phyloP scores from a whole-genome alignment of 371 early-diverging fungal species.

The Apophysomyces ossiformis region DNA sequence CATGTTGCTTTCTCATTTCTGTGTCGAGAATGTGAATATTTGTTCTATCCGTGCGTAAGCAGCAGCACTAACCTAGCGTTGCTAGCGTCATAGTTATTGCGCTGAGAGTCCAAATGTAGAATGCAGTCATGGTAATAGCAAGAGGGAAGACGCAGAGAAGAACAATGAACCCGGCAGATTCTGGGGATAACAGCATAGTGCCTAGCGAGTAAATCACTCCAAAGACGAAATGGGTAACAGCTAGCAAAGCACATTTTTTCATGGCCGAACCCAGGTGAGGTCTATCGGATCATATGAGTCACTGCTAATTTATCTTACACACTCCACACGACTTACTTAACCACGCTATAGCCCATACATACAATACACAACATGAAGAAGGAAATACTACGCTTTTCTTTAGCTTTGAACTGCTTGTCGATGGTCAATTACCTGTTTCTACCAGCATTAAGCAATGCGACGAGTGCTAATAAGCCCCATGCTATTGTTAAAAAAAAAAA shows the following conservation, averaged over 20 bases:
- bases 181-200: slow-evolving; percentile 76
- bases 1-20: slow-evolving; percentile 80
- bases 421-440: slow-evolving; percentile 64
- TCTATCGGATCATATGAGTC: slow-evolving; percentile 35
- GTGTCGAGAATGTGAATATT: slow-evolving; percentile 19
- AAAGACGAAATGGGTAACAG: slow-evolving; percentile 83
- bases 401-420: neutral
- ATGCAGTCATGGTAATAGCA: slow-evolving; percentile 87
- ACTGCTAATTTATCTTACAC: neutral
- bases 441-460: slow-evolving; percentile 86
- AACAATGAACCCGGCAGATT: slow-evolving; percentile 72
- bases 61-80: slow-evolving; percentile 26
- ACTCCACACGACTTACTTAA: slow-evolving; percentile 60
- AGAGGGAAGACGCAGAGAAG: slow-evolving; percentile 88
- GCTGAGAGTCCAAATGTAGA: slow-evolving; percentile 88
- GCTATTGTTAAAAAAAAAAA: slow-evolving; percentile 36
- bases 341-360: slow-evolving; percentile 94
- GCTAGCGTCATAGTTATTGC: slow-evolving; percentile 44
- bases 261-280: slow-evolving; percentile 91
- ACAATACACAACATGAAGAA: slow-evolving; percentile 96
- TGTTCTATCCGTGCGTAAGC: neutral
- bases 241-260: slow-evolving; percentile 81
- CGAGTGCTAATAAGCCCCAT: slow-evolving; percentile 59
- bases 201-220: slow-evolving; percentile 89
- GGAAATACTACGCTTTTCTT: slow-evolving; percentile 61